A percentile compares a stretch with the other conserved stretches of the same genome.
These are phyloP conservation scores for Colletotrichum eremochloae DNA, from an alignment of 2,329 filamentous ascomycete genomes.

Conservation along the genomic window DNA sequence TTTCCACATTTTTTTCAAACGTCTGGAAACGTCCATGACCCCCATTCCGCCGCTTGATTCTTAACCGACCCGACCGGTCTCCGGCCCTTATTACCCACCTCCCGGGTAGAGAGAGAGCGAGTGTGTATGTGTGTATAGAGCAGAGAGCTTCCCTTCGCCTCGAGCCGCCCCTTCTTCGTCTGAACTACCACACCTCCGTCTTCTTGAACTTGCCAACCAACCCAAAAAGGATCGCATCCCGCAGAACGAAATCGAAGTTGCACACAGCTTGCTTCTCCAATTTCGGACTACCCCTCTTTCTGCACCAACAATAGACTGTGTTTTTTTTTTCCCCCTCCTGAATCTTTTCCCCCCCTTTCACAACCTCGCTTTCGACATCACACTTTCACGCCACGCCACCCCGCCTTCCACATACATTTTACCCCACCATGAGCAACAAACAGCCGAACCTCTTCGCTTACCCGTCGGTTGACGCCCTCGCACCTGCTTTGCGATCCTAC, in stretches of 20 bases:
- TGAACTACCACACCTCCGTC: constrained; percentile 29
- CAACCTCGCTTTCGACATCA: constrained; percentile 36
- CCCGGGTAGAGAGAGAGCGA: constrained; percentile 8
- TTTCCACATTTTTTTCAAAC: constrained; percentile 1
- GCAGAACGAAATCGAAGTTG: constrained; percentile 21
- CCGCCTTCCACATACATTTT: constrained; percentile 16
- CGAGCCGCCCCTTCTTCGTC: constrained; percentile 27
- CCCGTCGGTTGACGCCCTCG: constrained; percentile 76
- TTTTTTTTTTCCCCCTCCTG: constrained; percentile 16
- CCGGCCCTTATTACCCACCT: constrained; percentile 34
- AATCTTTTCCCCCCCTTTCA: constrained; percentile 25
- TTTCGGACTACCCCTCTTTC: constrained; percentile 28
- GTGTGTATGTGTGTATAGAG: not conserved
- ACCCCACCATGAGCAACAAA: constrained; percentile 62
- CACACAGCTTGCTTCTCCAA: constrained; percentile 29
- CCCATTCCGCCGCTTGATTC: constrained; percentile 34
- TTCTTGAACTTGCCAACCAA: constrained; percentile 6
- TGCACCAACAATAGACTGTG: constrained; percentile 26
- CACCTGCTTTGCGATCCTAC: constrained; percentile 83
- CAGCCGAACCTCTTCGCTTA: constrained; percentile 86
- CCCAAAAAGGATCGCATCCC: constrained; percentile 19
- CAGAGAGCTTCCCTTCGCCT: constrained; percentile 6
- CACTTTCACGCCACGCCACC: constrained; percentile 28
- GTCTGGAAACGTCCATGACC: constrained; percentile 42
- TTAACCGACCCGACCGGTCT: constrained; percentile 22